Conservation (phyloP, 768 basidiomycete species). For the Termitomyces eurrhizus region DNA sequence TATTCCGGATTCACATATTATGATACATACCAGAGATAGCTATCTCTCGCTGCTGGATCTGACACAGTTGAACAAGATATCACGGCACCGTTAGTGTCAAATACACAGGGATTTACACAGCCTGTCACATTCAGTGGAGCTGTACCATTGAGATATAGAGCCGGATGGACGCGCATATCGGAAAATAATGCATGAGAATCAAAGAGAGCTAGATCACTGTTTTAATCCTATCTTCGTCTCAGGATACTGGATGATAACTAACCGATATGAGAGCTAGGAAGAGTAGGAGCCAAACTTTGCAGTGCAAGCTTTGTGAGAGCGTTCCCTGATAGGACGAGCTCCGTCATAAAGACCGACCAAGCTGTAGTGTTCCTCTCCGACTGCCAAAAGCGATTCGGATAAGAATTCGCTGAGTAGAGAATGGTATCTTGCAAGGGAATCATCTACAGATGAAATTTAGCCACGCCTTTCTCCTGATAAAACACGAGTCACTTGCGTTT, state of each 20-base stretch:
- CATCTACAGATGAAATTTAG: conserved; percentile 33
- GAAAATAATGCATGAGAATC: conserved; percentile 58
- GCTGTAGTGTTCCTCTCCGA: conserved; percentile 49
- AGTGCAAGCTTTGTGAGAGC: conserved; percentile 48
- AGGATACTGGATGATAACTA: background rate
- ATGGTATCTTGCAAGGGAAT: conserved; percentile 49
- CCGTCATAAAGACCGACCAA: conserved; percentile 53
- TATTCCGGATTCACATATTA: background rate
- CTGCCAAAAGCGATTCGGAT: conserved; percentile 49
- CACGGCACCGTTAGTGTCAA: conserved; percentile 18
- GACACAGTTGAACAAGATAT: conserved; percentile 23
- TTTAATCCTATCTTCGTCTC: background rate
- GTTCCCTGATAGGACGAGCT: conserved; percentile 50
- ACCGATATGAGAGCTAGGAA: conserved; percentile 59
- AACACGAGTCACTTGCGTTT: conserved; percentile 41
- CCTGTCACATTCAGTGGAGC: conserved; percentile 58
- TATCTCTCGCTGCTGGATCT: conserved; percentile 26
- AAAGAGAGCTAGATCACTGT: conserved; percentile 42
- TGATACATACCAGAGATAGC: conserved; percentile 42
- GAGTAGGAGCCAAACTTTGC: conserved; percentile 37
- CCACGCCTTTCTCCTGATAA: background rate
- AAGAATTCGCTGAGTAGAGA: conserved; percentile 44
- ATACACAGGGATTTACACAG: conserved; percentile 44
- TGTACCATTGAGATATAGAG: conserved; percentile 57
- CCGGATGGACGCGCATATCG: conserved; percentile 52